phyloP scores from a whole-genome alignment of 2,329 filamentous ascomycete species.

The Mariannaea elegans region DNA sequence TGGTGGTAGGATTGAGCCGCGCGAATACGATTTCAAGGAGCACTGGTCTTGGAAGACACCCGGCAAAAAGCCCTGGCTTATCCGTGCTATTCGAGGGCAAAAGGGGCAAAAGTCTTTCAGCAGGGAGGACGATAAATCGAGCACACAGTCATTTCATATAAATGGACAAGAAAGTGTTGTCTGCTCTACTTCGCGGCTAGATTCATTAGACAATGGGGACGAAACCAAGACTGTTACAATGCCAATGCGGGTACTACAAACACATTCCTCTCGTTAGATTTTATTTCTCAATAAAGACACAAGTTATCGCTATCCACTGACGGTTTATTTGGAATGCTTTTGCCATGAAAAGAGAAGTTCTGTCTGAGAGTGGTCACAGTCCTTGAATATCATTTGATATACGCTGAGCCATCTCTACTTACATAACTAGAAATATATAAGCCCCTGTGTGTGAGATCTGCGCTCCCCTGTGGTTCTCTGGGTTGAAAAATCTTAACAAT shows the following conservation, averaged over 20 bases:
- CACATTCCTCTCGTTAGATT: neutral
- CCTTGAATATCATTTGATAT: too few relatives aligned
- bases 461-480: too few relatives aligned
- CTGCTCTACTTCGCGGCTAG: neutral
- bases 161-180: neutral
- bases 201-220: neutral
- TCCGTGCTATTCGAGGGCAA: constrained; percentile 8
- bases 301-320: too few relatives aligned
- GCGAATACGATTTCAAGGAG: constrained; percentile 34
- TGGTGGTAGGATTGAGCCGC: constrained; percentile 21
- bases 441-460: too few relatives aligned
- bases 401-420: too few relatives aligned
- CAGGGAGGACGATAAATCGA: neutral
- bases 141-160: neutral
- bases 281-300: neutral
- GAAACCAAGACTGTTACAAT: neutral
- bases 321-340: too few relatives aligned
- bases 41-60: constrained; percentile 34
- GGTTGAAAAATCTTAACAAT: too few relatives aligned
- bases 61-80: constrained; percentile 27
- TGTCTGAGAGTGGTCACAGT: too few relatives aligned
- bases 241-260: neutral
- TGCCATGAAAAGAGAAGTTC: too few relatives aligned
- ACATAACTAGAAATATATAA: too few relatives aligned
- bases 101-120: neutral